phyloP scores from a whole-genome alignment of 2,329 filamentous ascomycete genomes.

The Pyrenophora seminiperda region DNA sequence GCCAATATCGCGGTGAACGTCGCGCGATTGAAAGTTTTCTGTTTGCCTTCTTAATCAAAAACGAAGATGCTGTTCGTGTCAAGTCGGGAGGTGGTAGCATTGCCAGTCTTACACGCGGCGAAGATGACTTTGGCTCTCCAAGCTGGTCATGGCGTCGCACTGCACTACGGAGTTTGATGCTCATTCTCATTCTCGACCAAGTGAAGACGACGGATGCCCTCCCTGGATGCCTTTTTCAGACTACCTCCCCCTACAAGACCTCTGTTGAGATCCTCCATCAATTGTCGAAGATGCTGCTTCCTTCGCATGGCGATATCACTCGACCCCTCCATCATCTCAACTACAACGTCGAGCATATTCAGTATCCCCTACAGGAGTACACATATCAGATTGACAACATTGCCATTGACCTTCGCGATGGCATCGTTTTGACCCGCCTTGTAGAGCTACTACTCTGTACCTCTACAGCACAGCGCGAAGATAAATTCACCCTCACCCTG shows the following conservation, averaged over 20 bases:
- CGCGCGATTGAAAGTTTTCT: slow-evolving; percentile 59
- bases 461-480: slow-evolving; percentile 40
- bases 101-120: slow-evolving; percentile 45
- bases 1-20: slow-evolving; percentile 45
- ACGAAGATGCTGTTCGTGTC: slow-evolving; percentile 58
- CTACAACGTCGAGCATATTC: slow-evolving; percentile 60
- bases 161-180: slow-evolving; percentile 63
- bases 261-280: slow-evolving; percentile 60
- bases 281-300: slow-evolving; percentile 60
- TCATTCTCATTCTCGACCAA: slow-evolving; percentile 64
- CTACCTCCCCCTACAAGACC: slow-evolving; percentile 60
- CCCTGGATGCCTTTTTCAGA: slow-evolving; percentile 57
- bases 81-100: slow-evolving; percentile 48
- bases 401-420: slow-evolving; percentile 66
- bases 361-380: slow-evolving; percentile 64
- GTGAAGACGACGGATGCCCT: slow-evolving; percentile 51
- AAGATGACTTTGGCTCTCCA: slow-evolving; percentile 51
- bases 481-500: slow-evolving; percentile 53
- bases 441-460: slow-evolving; percentile 63
- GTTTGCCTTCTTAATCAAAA: slow-evolving; percentile 62
- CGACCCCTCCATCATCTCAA: slow-evolving; percentile 62
- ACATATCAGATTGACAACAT: slow-evolving; percentile 64
- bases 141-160: slow-evolving; percentile 61
- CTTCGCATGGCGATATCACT: slow-evolving; percentile 62
- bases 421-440: slow-evolving; percentile 63